Conservation (phyloP, 2,329 filamentous ascomycete species). For the Lithohypha guttulata region DNA sequence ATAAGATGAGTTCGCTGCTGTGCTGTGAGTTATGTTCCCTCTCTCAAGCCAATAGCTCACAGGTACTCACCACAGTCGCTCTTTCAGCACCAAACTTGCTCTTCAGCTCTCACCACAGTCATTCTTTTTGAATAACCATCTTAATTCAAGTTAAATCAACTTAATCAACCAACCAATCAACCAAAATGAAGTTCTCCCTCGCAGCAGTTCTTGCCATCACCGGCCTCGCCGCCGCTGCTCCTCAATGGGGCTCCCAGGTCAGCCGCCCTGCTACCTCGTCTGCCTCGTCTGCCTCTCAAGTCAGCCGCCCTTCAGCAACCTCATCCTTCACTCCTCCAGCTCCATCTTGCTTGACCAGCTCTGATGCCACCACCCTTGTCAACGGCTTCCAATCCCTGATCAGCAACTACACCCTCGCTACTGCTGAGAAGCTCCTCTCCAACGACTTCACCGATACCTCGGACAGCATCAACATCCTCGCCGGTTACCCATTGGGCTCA, state of each 20-base stretch:
- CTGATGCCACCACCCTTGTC: constrained; percentile 13
- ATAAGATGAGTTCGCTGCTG: background rate
- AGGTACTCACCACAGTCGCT: constrained; percentile 7
- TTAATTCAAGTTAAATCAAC: too few relatives aligned
- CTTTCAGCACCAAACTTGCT: background rate
- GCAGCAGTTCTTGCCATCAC: constrained; percentile 1
- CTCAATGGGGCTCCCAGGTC: background rate
- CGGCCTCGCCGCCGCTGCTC: constrained; percentile 2
- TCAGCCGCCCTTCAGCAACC: background rate
- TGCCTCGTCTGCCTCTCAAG: background rate
- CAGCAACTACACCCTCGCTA: constrained; percentile 14
- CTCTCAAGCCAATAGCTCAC: too few relatives aligned
- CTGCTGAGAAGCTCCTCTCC: constrained; percentile 19
- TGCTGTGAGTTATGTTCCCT: background rate
- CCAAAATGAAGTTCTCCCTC: constrained; percentile 9
- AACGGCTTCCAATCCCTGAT: constrained; percentile 15
- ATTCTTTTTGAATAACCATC: background rate
- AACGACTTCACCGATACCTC: constrained; percentile 26
- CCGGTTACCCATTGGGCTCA: constrained; percentile 22
- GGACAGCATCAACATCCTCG: constrained; percentile 24
- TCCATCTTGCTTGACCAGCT: constrained; percentile 12
- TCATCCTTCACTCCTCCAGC: background rate
- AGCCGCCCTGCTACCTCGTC: background rate
- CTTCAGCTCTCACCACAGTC: background rate
- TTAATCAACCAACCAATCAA: too few relatives aligned